Conservation (phyloP, 495 filamentous ascomycete genomes). For the Glonium stellatum region DNA sequence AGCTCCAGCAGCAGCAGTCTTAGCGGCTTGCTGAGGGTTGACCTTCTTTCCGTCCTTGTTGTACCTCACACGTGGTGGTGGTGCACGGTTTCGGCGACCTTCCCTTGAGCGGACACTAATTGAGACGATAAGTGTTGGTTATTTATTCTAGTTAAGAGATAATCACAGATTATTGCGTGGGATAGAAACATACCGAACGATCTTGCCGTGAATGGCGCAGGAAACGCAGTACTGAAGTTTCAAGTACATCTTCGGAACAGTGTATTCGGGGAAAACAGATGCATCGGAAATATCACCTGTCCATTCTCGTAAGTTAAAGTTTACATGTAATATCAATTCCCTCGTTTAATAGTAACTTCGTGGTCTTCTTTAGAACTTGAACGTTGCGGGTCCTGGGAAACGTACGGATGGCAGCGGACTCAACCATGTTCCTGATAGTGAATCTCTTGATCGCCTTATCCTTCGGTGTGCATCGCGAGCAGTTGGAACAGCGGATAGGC, state of each 20-base stretch:
- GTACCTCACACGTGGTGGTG: conserved; percentile 92
- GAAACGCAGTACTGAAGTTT: conserved; percentile 99
- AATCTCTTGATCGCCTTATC: conserved; percentile 99
- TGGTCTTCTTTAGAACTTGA: neutral
- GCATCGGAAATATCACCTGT: conserved; percentile 99
- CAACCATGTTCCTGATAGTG: conserved; percentile 99
- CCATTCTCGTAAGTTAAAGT: conserved; percentile 5
- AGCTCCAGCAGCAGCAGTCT: conserved; percentile 13
- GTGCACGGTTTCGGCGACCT: conserved; percentile 97
- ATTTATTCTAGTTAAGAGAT: neutral
- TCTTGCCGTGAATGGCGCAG: conserved; percentile 99
- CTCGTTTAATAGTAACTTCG: no score
- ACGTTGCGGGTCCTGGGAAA: conserved; percentile 30
- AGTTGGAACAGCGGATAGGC: conserved; percentile 99
- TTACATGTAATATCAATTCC: neutral
- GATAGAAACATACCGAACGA: conserved; percentile 77
- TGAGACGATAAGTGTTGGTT: conserved; percentile 28
- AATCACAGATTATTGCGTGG: neutral
- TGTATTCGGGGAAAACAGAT: conserved; percentile 98
- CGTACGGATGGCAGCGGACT: conserved; percentile 98
- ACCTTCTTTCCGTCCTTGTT: conserved; percentile 99
- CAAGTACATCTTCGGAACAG: conserved; percentile 99
- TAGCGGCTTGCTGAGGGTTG: conserved; percentile 75
- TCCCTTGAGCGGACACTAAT: conserved; percentile 93
- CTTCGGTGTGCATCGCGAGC: conserved; percentile 98